phyloP scores from a whole-genome alignment of 345 rosid genomes.

The Salix suchowensis region DNA sequence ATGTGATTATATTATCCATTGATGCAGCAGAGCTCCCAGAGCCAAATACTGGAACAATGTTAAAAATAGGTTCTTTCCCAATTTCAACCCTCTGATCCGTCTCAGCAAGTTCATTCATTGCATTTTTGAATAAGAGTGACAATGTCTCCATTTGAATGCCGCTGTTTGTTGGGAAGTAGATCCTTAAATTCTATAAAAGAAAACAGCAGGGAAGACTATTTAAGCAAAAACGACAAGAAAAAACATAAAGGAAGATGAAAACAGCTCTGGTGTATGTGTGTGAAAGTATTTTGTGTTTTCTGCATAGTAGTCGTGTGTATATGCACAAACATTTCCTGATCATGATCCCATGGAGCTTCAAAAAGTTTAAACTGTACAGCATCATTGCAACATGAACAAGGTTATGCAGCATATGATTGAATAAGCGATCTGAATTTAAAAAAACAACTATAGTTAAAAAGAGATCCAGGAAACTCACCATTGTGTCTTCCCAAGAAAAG shows the following conservation, averaged over 20 bases:
- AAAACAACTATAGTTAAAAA: neutral
- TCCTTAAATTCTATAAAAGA: conserved; percentile 51
- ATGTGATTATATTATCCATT: conserved; percentile 57
- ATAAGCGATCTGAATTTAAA: neutral
- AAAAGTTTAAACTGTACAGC: neutral
- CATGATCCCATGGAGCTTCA: neutral
- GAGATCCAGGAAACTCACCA: conserved; percentile 42
- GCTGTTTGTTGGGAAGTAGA: conserved; percentile 53
- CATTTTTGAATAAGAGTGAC: conserved; percentile 32
- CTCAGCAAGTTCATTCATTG: conserved; percentile 48
- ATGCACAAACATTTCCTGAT: neutral
- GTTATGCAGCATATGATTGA: neutral
- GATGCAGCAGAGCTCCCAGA: conserved; percentile 52
- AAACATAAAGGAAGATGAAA: neutral
- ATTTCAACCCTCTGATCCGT: conserved; percentile 17
- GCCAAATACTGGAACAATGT: conserved; percentile 63
- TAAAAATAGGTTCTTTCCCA: conserved; percentile 41
- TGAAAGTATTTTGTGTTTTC: neutral
- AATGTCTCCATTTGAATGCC: conserved; percentile 34
- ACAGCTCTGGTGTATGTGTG: neutral
- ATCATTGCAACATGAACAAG: neutral
- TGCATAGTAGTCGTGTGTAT: neutral
- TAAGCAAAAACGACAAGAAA: neutral
- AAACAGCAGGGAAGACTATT: neutral
- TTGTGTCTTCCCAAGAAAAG: conserved; percentile 66